phyloP scores from a whole-genome alignment of 352 stramenopile species.

The Globisporangium nunn region DNA sequence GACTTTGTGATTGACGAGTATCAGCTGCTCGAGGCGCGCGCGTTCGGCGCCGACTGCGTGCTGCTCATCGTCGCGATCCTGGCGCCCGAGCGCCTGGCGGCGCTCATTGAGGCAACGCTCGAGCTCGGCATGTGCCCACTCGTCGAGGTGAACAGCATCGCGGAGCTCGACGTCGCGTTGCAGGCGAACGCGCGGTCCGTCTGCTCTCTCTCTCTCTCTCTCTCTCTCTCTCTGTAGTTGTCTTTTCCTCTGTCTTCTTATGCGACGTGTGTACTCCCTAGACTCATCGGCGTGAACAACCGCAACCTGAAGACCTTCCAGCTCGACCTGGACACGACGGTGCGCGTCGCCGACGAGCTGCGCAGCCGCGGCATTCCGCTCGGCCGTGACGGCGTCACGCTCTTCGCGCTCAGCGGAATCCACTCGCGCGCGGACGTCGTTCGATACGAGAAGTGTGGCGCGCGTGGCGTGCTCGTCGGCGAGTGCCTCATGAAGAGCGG shows the following conservation, averaged over 20 bases:
- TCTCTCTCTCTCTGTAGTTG: too few species aligned
- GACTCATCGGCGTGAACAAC: constrained; percentile 98
- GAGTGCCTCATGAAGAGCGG: constrained; percentile 97
- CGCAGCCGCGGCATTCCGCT: constrained; percentile 60
- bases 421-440: constrained; percentile 89
- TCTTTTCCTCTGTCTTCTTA: background rate
- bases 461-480: constrained; percentile 91
- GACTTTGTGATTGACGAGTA: constrained; percentile 97
- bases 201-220: background rate
- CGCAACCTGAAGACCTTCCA: constrained; percentile 98
- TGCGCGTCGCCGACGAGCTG: constrained; percentile 85
- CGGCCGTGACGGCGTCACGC: constrained; percentile 62
- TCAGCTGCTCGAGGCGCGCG: constrained; percentile 92
- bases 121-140: constrained; percentile 94
- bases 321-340: constrained; percentile 94
- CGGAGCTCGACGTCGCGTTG: constrained; percentile 93
- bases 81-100: constrained; percentile 38
- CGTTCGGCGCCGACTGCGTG: constrained; percentile 94
- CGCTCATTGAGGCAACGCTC: constrained; percentile 73
- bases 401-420: constrained; percentile 96
- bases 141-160: constrained; percentile 96
- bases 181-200: constrained; percentile 71
- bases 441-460: constrained; percentile 87
- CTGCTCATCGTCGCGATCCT: constrained; percentile 96
- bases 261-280: constrained; percentile 5